Conservation (phyloP, 345 rosid species). For the Populus euphratica region DNA sequence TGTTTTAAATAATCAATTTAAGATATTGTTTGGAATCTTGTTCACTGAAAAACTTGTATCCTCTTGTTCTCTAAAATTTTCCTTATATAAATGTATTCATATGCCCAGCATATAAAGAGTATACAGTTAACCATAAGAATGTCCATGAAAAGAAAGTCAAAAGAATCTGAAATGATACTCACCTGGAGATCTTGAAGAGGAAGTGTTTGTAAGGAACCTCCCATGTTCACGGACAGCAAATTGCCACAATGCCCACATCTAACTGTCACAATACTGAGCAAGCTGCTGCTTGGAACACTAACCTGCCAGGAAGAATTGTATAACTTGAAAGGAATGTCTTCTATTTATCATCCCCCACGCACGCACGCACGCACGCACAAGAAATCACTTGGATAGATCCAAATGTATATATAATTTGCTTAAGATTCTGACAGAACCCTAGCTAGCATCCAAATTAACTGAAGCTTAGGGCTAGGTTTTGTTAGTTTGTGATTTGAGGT, state of each 20-base stretch:
- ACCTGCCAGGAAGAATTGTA: slow-evolving; percentile 45
- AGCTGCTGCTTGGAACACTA: slow-evolving; percentile 70
- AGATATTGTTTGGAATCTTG: background rate
- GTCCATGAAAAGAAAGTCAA: background rate
- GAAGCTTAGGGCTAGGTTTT: background rate
- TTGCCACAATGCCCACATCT: slow-evolving; percentile 95
- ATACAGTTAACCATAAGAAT: slow-evolving; percentile 9
- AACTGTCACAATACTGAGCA: slow-evolving; percentile 74
- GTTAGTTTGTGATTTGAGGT: background rate
- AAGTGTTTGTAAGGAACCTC: slow-evolving; percentile 52
- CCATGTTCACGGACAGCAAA: slow-evolving; percentile 80
- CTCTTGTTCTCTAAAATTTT: background rate
- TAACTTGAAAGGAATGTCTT: background rate
- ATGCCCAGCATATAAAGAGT: background rate
- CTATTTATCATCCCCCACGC: too few species aligned
- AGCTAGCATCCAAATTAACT: background rate
- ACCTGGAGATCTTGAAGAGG: slow-evolving; percentile 63
- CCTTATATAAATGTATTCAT: background rate
- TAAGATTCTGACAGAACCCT: background rate
- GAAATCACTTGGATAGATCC: background rate
- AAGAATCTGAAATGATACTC: slow-evolving; percentile 8
- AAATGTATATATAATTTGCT: background rate
- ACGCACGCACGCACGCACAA: too few species aligned
- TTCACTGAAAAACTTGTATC: background rate
- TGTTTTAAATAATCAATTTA: too few species aligned